Conservation (phyloP, 2,329 filamentous ascomycete species). For the Calonectria henricotiae region DNA sequence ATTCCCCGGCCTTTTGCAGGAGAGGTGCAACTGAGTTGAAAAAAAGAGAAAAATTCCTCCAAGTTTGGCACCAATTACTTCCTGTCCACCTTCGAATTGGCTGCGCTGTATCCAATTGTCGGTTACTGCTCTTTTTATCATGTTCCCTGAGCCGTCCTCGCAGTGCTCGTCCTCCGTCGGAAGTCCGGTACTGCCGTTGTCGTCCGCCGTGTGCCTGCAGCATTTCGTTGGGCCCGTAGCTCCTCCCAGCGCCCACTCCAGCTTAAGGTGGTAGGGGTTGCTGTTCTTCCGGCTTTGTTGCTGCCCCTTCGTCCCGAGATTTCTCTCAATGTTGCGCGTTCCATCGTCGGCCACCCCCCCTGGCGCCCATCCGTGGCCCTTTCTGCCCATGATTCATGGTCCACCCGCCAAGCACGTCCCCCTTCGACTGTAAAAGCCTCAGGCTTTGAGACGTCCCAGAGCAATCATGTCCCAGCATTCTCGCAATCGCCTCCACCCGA, state of each 20-base stretch:
- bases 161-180: slow-evolving; percentile 43
- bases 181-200: slow-evolving; percentile 52
- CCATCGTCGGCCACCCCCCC: slow-evolving; percentile 49
- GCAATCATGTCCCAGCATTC: slow-evolving; percentile 54
- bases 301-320: slow-evolving; percentile 51
- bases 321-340: slow-evolving; percentile 52
- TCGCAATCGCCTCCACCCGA: slow-evolving; percentile 55
- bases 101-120: background rate
- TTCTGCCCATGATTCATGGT: slow-evolving; percentile 56
- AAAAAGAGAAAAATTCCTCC: background rate
- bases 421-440: slow-evolving; percentile 55
- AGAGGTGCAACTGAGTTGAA: background rate
- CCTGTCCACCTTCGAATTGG: too few relatives aligned
- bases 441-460: slow-evolving; percentile 53
- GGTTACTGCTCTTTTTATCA: background rate
- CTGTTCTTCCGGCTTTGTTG: slow-evolving; percentile 50
- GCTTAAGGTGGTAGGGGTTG: slow-evolving; percentile 44
- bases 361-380: slow-evolving; percentile 47
- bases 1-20: slow-evolving; percentile 35
- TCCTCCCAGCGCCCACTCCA: slow-evolving; percentile 39
- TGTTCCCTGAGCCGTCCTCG: background rate
- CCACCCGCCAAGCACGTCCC: slow-evolving; percentile 55
- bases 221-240: slow-evolving; percentile 42
- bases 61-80: background rate
- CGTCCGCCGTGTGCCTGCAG: slow-evolving; percentile 45